These are phyloP conservation scores for Anisodus tanguticus DNA, from an alignment of 257 asterid species.

Conservation along the genomic window DNA sequence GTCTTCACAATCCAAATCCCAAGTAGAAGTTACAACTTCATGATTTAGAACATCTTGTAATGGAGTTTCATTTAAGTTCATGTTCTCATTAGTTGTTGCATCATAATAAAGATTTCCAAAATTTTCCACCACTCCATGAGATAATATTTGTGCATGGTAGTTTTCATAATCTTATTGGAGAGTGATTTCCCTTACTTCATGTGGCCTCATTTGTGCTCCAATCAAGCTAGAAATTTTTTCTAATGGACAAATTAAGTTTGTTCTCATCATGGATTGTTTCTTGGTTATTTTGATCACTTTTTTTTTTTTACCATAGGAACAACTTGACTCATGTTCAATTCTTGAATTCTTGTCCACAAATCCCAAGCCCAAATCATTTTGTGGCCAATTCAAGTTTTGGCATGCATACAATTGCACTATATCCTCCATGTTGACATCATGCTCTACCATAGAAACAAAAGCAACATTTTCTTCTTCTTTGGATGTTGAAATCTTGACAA, in stretches of 20 bases:
- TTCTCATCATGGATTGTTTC: background rate
- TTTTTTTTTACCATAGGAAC: constrained; percentile 7
- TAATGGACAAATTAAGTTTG: background rate
- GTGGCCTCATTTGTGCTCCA: background rate
- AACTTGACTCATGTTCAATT: constrained; percentile 24
- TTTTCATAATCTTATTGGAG: constrained; percentile 26
- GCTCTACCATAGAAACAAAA: background rate
- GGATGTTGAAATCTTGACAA: constrained; percentile 28
- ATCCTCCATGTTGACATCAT: background rate
- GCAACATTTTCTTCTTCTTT: background rate
- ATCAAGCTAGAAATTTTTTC: background rate
- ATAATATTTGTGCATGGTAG: background rate
- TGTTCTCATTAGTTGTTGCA: constrained; percentile 1
- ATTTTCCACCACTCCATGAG: constrained; percentile 20
- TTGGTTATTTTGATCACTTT: background rate
- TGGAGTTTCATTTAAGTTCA: constrained; percentile 33
- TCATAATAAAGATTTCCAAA: constrained; percentile 35
- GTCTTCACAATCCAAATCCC: constrained; percentile 49
- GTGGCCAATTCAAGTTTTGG: constrained; percentile 32
- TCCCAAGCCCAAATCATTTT: constrained; percentile 30
- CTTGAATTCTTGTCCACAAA: constrained; percentile 44
- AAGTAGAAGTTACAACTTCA: constrained; percentile 46
- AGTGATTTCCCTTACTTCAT: constrained; percentile 20
- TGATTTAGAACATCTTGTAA: constrained; percentile 34
- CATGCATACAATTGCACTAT: constrained; percentile 18